A percentile compares a stretch with the other conserved stretches of the same genome.
These are phyloP conservation scores for Asclepias syriaca DNA, from an alignment of 257 asterid species.

Conservation along the genomic window DNA sequence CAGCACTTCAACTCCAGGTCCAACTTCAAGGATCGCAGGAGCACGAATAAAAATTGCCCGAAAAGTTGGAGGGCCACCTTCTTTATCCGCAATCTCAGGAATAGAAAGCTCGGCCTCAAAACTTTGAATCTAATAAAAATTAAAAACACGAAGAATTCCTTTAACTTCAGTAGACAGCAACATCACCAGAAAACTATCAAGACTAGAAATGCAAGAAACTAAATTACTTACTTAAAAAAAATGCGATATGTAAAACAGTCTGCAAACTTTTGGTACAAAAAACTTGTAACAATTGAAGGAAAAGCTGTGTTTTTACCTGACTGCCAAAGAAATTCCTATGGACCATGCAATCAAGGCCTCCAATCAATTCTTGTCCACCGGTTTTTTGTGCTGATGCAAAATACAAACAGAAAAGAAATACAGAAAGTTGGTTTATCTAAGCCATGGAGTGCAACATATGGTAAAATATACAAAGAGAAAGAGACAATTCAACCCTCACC, in stretches of 20 bases:
- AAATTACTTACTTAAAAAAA: background rate
- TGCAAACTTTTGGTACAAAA: background rate
- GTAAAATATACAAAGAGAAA: background rate
- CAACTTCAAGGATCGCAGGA: conserved; percentile 88
- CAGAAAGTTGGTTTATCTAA: background rate
- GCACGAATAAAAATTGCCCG: conserved; percentile 88
- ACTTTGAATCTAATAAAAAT: conserved; percentile 68
- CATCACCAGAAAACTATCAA: background rate
- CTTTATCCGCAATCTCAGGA: conserved; percentile 74
- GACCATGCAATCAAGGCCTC: conserved; percentile 93
- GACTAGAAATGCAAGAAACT: background rate
- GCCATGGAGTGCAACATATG: background rate
- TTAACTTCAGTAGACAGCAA: conserved; percentile 6
- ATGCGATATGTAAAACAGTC: background rate
- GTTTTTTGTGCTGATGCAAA: conserved; percentile 59
- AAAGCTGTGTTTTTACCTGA: conserved; percentile 42
- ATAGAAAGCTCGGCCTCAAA: conserved; percentile 77
- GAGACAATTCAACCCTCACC: conserved; percentile 37
- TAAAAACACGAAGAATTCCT: conserved; percentile 5
- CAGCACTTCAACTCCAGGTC: conserved; percentile 79
- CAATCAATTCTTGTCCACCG: conserved; percentile 94
- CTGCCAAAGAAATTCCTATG: conserved; percentile 90
- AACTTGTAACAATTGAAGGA: too few species aligned
- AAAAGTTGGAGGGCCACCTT: conserved; percentile 89
- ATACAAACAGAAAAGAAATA: conserved; percentile 7